Base-by-base conservation (phyloP, 192 early-diverging fungal species). In the Entomortierella lignicola region DNA sequence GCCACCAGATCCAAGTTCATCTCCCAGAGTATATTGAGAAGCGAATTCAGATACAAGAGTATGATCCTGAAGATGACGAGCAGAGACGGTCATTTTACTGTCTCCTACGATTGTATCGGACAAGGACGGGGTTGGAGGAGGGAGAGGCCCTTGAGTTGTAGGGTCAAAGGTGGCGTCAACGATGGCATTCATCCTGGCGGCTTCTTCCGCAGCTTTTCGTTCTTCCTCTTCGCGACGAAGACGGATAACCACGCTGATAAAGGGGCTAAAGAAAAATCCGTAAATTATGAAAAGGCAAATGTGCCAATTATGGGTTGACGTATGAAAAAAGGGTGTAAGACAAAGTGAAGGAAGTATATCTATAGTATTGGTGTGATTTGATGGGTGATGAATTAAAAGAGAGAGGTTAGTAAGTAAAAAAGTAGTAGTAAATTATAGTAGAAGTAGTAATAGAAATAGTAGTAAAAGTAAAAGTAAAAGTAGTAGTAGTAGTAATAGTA, bases 1-100 rank as follows among this genome's bases (percentile, higher is more conserved):
- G 13, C 90, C 92, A 25, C 92, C 92, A 50, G 82, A 85, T 26
- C 91, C 91, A 26, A 91, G 85, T 58, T 91, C 89, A 32, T 88
- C 72, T 3, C 84, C 83, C 2, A 88, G 67, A 1, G 69, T 81
- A 50, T 86, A 88, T 55, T 81, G 56, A 8, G 61, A 30, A 0
- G 50, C 34, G 31, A 79, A 79, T 44, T 79, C 75, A 8, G 75
- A 63, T 0, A 66, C 67, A 10, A 79, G 25, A 1, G 67, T 1
- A 41, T 79, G 62, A 57, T 55, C 32, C 2, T 54, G 50, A 23
- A 79, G 57, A 27, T 79, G 63, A 0, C 68, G 75, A 8, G 75
- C 75, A 29, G 75, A 79, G 39, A 79, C 67, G 0, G 75, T 79
- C 64, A 66, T 17, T 10, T 21, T 69, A 29, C 27, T 50, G n/a